Evolutionary conservation across 345 rosid species (phyloP).

Genomic region (Leavenworthia alabamica): DNA sequence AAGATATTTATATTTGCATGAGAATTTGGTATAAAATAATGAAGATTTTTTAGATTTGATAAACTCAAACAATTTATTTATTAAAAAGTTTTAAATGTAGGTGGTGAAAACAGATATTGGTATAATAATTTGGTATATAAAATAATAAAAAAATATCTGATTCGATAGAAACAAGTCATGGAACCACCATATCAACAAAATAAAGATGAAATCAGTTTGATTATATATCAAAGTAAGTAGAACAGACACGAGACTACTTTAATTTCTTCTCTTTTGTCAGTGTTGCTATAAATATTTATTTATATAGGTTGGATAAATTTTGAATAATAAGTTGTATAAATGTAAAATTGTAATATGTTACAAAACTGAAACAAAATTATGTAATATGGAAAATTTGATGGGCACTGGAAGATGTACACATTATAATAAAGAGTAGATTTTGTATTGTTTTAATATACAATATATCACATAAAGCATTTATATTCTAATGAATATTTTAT

Average conservation of each 20-base stretch:
- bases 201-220: constrained; percentile 20
- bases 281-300: constrained; percentile 3
- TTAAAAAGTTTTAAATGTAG: neutral
- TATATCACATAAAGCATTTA: too few species aligned
- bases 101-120: constrained; percentile 15
- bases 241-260: constrained; percentile 27
- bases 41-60: constrained; percentile 9
- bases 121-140: constrained; percentile 10
- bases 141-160: neutral
- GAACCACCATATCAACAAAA: constrained; percentile 20
- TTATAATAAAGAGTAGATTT: too few species aligned
- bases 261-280: constrained; percentile 27
- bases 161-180: neutral
- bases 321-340: neutral
- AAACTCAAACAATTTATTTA: constrained; percentile 6
- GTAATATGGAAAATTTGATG: too few species aligned
- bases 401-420: too few species aligned
- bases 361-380: too few species aligned
- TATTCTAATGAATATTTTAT: too few species aligned
- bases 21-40: constrained; percentile 16
- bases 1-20: constrained; percentile 5
- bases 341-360: too few species aligned
- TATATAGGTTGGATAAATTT: constrained; percentile 17
- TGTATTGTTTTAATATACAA: too few species aligned
- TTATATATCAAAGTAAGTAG: constrained; percentile 29